A percentile compares a stretch with the other conserved stretches of the same genome.
Conservation (phyloP, 2,329 filamentous ascomycete genomes). For the Pseudogymnoascus verrucosus region DNA sequence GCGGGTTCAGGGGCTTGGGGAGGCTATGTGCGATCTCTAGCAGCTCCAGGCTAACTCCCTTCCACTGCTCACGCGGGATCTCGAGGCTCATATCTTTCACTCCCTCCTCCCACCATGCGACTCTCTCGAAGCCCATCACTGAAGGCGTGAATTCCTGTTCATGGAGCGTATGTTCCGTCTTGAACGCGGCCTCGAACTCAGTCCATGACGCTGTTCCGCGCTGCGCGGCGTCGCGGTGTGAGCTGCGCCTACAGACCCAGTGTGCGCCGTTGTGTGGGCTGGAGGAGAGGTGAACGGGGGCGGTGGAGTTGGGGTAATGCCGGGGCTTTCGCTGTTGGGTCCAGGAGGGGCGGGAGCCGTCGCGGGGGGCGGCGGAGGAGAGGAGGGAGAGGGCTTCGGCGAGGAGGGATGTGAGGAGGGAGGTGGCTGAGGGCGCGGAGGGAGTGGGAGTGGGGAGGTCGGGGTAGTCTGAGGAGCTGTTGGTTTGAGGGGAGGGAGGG, state of each 20-base stretch:
- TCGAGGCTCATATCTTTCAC: constrained; percentile 38
- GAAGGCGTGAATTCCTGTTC: constrained; percentile 52
- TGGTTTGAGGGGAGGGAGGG: not conserved
- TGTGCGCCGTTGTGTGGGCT: constrained; percentile 44
- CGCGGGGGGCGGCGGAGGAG: constrained; percentile 41
- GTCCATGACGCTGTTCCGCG: constrained; percentile 51
- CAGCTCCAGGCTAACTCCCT: constrained; percentile 41
- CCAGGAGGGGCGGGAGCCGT: constrained; percentile 35
- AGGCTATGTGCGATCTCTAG: constrained; percentile 61
- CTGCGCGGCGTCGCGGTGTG: constrained; percentile 46
- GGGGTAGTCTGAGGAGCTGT: not conserved
- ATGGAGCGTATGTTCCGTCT: constrained; percentile 47
- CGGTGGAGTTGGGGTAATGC: constrained; percentile 39
- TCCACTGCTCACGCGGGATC: constrained; percentile 35
- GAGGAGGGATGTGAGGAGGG: constrained; percentile 46
- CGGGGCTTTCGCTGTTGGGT: constrained; percentile 40
- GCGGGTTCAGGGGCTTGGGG: constrained; percentile 49
- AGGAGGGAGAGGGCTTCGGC: constrained; percentile 53
- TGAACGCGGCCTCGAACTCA: constrained; percentile 55
- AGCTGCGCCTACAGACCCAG: constrained; percentile 57
- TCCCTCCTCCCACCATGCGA: constrained; percentile 36
- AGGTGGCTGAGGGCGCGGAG: constrained; percentile 29
- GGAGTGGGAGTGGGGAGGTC: not conserved
- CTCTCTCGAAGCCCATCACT: constrained; percentile 40
- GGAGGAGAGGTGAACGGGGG: constrained; percentile 46